phyloP scores from a whole-genome alignment of 345 rosid species.

The Abelmoschus esculentus region DNA sequence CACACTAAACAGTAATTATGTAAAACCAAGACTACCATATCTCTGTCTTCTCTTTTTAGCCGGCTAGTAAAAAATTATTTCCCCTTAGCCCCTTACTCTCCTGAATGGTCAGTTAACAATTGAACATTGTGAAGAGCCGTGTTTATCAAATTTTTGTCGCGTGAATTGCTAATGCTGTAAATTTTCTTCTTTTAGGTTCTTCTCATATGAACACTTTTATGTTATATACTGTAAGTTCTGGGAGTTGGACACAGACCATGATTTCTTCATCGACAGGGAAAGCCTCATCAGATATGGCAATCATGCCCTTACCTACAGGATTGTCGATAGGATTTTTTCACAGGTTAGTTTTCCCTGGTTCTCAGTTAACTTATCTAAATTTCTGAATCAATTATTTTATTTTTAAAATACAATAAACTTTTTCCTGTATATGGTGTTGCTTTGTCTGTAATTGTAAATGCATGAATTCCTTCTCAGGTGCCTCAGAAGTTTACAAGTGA shows the following conservation, averaged over 20 bases:
- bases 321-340: conserved; percentile 80
- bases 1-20: neutral
- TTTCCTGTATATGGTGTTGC: neutral
- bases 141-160: neutral
- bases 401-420: neutral
- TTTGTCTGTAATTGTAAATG: conserved; percentile 5
- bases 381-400: neutral
- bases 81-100: neutral
- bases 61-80: neutral
- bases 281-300: conserved; percentile 75
- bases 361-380: neutral
- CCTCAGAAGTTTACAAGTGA: conserved; percentile 58
- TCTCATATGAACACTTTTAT: conserved; percentile 86
- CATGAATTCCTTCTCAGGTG: conserved; percentile 37
- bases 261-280: conserved; percentile 72
- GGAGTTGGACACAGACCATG: conserved; percentile 81
- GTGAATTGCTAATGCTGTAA: neutral
- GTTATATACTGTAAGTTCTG: conserved; percentile 84
- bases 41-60: neutral
- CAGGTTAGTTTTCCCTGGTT: conserved; percentile 48
- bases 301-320: conserved; percentile 79
- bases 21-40: neutral
- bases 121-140: neutral
- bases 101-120: neutral
- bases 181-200: conserved; percentile 49